A percentile compares a stretch with the other conserved stretches of the same genome.
phyloP scores from a whole-genome alignment of 2,329 filamentous ascomycete species.

The Colletotrichum plurivorum region DNA sequence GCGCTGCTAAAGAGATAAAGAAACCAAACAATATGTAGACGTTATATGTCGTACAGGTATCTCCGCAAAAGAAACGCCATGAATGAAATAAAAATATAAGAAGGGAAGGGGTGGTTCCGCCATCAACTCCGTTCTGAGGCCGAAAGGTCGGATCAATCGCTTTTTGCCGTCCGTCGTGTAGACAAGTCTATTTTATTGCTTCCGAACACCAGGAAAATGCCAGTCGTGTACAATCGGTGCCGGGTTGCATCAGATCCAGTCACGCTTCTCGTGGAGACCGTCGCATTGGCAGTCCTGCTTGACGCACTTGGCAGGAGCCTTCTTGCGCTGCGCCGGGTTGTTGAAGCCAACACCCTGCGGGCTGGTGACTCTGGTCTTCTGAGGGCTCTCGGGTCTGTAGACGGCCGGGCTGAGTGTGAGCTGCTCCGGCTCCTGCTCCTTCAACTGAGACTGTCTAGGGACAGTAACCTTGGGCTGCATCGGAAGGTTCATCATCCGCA shows the following conservation, averaged over 20 bases:
- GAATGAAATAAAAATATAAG: constrained; percentile 40
- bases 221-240: constrained; percentile 30
- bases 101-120: constrained; percentile 34
- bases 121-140: constrained; percentile 37
- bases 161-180: constrained; percentile 38
- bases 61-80: constrained; percentile 40
- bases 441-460: constrained; percentile 25
- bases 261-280: constrained; percentile 42
- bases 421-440: constrained; percentile 46
- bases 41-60: constrained; percentile 39
- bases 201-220: constrained; percentile 43
- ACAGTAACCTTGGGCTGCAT: constrained; percentile 49
- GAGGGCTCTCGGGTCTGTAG: constrained; percentile 61
- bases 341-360: constrained; percentile 60
- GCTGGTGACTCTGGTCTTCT: constrained; percentile 55
- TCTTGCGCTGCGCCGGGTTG: constrained; percentile 34
- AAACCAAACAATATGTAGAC: constrained; percentile 41
- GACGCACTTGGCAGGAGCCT: constrained; percentile 35
- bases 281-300: constrained; percentile 41
- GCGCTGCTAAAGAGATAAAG: constrained; percentile 25
- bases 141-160: constrained; percentile 20
- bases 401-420: constrained; percentile 66
- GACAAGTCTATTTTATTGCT: constrained; percentile 32
- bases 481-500: constrained; percentile 55
- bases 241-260: constrained; percentile 48